A percentile compares a stretch with the other conserved stretches of the same genome.
These are phyloP conservation scores for Ogataea allantospora DNA, from an alignment of 805 yeast species.

Conservation along the genomic window DNA sequence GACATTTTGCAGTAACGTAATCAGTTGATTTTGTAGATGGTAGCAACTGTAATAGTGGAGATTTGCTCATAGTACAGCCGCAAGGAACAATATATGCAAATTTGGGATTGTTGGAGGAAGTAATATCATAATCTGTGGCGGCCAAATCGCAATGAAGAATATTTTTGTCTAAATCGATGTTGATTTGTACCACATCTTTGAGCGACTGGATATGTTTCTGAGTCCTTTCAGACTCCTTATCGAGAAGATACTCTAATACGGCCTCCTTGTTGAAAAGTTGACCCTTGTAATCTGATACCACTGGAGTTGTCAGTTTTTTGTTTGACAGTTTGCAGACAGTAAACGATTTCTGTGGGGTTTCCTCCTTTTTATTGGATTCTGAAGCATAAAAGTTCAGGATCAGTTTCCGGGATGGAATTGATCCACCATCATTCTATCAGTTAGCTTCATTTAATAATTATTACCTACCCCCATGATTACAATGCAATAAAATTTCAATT, in stretches of 20 bases:
- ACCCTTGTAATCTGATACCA: slow-evolving; percentile 72
- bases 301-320: slow-evolving; percentile 44
- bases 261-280: slow-evolving; percentile 61
- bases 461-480: slow-evolving; percentile 20
- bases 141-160: slow-evolving; percentile 38
- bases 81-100: slow-evolving; percentile 48
- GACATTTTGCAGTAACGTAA: slow-evolving; percentile 32
- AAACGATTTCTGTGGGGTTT: slow-evolving; percentile 36
- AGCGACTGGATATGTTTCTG: slow-evolving; percentile 33
- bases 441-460: slow-evolving; percentile 3
- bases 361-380: slow-evolving; percentile 12
- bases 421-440: slow-evolving; percentile 66
- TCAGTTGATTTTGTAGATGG: slow-evolving; percentile 1
- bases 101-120: slow-evolving; percentile 16
- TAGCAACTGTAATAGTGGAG: slow-evolving; percentile 7
- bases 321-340: slow-evolving; percentile 47
- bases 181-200: slow-evolving; percentile 35
- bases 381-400: slow-evolving; percentile 32
- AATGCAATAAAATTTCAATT: not conserved
- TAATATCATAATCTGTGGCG: slow-evolving; percentile 31
- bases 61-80: slow-evolving; percentile 38
- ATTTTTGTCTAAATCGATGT: slow-evolving; percentile 19
- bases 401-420: slow-evolving; percentile 59
- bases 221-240: slow-evolving; percentile 23
- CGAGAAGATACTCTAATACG: slow-evolving; percentile 54